Evolutionary conservation across 495 filamentous ascomycete genomes (phyloP).

Genomic region (Penicillium cataractarum): DNA sequence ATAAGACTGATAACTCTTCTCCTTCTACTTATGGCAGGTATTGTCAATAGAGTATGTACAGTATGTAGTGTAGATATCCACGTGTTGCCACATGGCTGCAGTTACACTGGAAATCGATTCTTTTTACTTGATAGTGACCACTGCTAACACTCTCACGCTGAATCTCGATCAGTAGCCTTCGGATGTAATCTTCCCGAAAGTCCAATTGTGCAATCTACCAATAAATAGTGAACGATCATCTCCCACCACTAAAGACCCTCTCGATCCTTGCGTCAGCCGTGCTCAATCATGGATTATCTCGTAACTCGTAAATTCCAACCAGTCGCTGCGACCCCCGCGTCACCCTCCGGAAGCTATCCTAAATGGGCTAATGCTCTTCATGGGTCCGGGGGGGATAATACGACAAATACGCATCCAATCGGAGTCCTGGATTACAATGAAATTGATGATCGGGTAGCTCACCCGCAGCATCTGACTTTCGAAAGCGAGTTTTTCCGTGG

Average conservation of each 20-base stretch:
- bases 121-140: no score
- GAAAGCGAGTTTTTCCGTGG: background rate
- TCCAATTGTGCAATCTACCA: background rate
- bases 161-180: background rate
- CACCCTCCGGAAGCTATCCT: slow-evolving; percentile 8
- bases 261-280: background rate
- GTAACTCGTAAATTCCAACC: background rate
- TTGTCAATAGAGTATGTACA: no score
- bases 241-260: no score
- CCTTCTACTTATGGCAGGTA: no score
- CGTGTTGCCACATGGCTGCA: slow-evolving; percentile 4
- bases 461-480: background rate
- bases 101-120: no score
- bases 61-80: no score
- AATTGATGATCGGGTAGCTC: background rate
- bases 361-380: slow-evolving; percentile 15
- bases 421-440: background rate
- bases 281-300: background rate
- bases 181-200: background rate
- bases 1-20: no score
- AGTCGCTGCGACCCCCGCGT: slow-evolving; percentile 3
- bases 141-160: no score
- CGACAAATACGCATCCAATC: slow-evolving; percentile 22
- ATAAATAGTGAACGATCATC: background rate
- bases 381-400: slow-evolving; percentile 7